Evolutionary conservation across 768 basidiomycete genomes (phyloP).

Genomic region (Amanita molliuscula): DNA sequence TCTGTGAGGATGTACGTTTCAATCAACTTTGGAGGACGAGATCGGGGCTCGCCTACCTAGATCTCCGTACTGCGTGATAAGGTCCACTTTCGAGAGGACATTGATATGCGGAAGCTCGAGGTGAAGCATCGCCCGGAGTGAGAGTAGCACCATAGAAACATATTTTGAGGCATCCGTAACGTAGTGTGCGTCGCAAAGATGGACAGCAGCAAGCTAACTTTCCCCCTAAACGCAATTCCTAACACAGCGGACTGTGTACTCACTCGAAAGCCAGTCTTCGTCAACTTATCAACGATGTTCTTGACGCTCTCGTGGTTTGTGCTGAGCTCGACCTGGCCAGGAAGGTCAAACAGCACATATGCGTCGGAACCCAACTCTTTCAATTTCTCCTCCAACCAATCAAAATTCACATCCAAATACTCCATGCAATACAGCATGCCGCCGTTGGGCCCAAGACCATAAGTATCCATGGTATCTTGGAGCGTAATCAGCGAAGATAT

Average conservation of each 20-base stretch:
- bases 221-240: not conserved
- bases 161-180: conserved; percentile 95
- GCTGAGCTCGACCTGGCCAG: conserved; percentile 95
- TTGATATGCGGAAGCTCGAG: conserved; percentile 97
- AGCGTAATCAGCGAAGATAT: conserved; percentile 82
- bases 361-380: conserved; percentile 58
- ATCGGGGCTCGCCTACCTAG: conserved; percentile 41
- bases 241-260: conserved; percentile 19
- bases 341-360: conserved; percentile 91
- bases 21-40: not conserved
- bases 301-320: conserved; percentile 92
- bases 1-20: conserved; percentile 41
- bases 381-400: conserved; percentile 71
- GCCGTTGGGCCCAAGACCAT: conserved; percentile 88
- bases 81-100: conserved; percentile 91
- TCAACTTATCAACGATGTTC: conserved; percentile 59
- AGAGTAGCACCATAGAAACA: conserved; percentile 83
- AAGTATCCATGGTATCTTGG: conserved; percentile 75
- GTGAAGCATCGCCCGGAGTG: conserved; percentile 95
- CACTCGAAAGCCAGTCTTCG: conserved; percentile 78
- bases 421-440: conserved; percentile 96
- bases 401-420: conserved; percentile 90
- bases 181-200: conserved; percentile 95
- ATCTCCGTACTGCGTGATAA: conserved; percentile 85
- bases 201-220: conserved; percentile 80